Percentiles rank a stretch among this genome's conserved stretches.
Conservation (phyloP, 371 early-diverging fungal species). For the Lichtheimia ramosa region DNA sequence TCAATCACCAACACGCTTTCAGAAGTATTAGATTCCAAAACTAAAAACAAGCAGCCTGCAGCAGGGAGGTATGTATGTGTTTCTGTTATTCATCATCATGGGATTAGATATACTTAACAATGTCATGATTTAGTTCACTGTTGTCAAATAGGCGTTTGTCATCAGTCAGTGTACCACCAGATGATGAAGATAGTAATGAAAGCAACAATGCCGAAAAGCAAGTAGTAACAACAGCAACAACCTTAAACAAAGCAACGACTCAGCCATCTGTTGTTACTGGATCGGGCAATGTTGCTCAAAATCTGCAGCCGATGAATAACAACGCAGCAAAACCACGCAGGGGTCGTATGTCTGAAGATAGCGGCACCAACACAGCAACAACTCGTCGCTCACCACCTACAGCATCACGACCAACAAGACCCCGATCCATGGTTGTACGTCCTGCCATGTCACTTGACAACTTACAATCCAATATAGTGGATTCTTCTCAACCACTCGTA, state of each 20-base stretch:
- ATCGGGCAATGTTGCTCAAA: not conserved
- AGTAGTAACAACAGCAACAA: too few species aligned
- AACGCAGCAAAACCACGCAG: not conserved
- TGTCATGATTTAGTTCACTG: too few species aligned
- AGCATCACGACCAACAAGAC: not conserved
- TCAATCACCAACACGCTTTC: constrained; percentile 1
- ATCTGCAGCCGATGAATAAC: not conserved
- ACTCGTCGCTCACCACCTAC: not conserved
- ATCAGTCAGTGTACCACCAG: too few species aligned
- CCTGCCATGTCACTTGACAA: constrained; percentile 24
- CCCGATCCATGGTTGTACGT: constrained; percentile 14
- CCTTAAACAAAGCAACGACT: too few species aligned
- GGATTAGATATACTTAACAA: too few species aligned
- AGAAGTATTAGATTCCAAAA: not conserved
- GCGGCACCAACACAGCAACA: not conserved
- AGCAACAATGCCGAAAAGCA: too few species aligned
- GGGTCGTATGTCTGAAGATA: not conserved
- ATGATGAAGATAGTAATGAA: too few species aligned
- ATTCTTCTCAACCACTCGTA: constrained; percentile 5
- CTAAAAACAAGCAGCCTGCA: constrained; percentile 15
- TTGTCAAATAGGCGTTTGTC: too few species aligned
- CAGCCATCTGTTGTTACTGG: too few species aligned
- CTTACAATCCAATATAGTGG: not conserved
- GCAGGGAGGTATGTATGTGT: constrained; percentile 8
- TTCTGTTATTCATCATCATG: too few species aligned